Base-by-base conservation (phyloP, 2,329 filamentous ascomycete species). In the Trichophyton verrucosum region DNA sequence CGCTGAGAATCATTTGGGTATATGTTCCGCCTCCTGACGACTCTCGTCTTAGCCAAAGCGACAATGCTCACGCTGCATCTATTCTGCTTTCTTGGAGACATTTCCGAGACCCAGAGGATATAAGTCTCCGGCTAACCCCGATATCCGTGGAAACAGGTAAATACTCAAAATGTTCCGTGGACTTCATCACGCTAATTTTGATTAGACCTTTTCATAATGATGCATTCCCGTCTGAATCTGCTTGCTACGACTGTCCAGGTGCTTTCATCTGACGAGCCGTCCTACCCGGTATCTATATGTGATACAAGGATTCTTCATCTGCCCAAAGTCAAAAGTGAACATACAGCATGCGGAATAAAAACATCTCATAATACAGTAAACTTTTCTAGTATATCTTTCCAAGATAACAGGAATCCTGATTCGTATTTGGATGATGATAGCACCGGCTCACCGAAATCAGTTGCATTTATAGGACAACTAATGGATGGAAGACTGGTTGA, bases 91-190 rank as follows among this genome's bases (percentile, higher is more conserved):
- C 76, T 6, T 80, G 81, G 74, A 73, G 73, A 53, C 83, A 86
- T 71, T 84, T 79, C 66, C 75, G 80, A 49, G 76, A 80, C 61
- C 65, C 73, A 0, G 77, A 81, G 60, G 82, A 85, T 66, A 75
- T 75, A 8, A 81, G 77, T 33, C 68, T 85, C 36, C 73, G 72
- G 20, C 62, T 78, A 30, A 67, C 69, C 44, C 64, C 72, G 59
- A 33, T 76, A 30, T 59, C 70, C 60, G 59, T 71, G 33, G 63
- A 68, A 64, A 69, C 60, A 68, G 75, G 76, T 71, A 61, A 68
- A 13, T 61, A 46, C 24, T 46, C n/a, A 56, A 17, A 58, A 22
- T 58, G 57, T 36, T 40, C 13, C 9, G 4, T 33, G 51, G 13
- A 3, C 42, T 49, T 57, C 33, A 40, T 36, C 47, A 47, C 38